A percentile compares a stretch with the other conserved stretches of the same genome.
Conservation (phyloP, 2,329 filamentous ascomycete genomes). For the Metarhizium rileyi region DNA sequence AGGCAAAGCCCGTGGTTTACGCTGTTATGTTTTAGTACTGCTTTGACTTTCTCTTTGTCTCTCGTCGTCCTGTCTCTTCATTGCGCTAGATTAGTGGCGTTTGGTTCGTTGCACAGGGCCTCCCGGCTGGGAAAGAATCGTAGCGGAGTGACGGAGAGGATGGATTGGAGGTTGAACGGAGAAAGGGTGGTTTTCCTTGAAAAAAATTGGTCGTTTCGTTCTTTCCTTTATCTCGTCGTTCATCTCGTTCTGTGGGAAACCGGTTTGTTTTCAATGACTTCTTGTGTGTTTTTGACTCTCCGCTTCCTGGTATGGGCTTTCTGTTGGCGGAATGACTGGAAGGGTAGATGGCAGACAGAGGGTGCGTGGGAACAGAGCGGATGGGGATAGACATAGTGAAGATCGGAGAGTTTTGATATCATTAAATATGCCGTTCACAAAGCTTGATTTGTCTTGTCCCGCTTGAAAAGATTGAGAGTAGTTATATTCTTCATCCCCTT, state of each 20-base stretch:
- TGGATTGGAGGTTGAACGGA: constrained; percentile 9
- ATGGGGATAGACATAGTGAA: background rate
- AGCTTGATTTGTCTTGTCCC: background rate
- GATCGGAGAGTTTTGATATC: background rate
- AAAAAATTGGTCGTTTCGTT: background rate
- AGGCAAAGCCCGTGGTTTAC: constrained; percentile 2
- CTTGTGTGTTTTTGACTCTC: background rate
- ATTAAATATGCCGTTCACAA: background rate
- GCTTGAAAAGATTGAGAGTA: background rate
- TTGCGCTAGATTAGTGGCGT: constrained; percentile 19
- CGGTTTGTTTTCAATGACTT: background rate
- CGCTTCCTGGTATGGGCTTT: background rate
- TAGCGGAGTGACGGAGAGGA: constrained; percentile 11
- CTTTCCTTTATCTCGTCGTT: background rate
- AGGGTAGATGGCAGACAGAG: background rate
- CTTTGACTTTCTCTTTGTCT: constrained; percentile 9
- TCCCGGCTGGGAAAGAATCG: constrained; percentile 12
- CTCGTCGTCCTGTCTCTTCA: constrained; percentile 13
- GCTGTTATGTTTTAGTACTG: constrained; percentile 10
- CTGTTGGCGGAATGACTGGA: background rate
- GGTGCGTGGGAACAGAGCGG: background rate
- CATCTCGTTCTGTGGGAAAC: background rate
- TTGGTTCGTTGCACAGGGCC: constrained; percentile 12
- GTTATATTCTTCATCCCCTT: constrained; percentile 4
- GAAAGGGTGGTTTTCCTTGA: background rate